Percentiles rank a stretch among this genome's conserved stretches.
Evolutionary conservation across 352 stramenopile species (phyloP).

Genomic region (Globisporangium yorkense): DNA sequence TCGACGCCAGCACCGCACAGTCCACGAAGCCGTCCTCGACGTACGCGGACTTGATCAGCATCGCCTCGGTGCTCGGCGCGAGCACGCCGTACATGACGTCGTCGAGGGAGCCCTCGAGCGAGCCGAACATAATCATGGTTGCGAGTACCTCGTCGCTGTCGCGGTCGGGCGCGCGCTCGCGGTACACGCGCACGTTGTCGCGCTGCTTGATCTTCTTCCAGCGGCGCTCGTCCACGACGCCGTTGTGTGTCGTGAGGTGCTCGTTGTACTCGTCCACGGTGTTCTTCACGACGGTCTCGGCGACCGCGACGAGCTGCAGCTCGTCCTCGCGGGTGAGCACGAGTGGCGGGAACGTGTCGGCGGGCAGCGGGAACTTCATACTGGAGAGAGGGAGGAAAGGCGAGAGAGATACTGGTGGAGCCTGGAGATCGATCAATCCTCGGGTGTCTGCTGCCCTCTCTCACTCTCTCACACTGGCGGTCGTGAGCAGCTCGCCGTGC

Average conservation of each 20-base stretch:
- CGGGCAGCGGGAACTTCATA: slow-evolving; percentile 31
- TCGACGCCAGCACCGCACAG: slow-evolving; percentile 28
- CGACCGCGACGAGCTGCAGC: slow-evolving; percentile 27
- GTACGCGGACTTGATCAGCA: slow-evolving; percentile 52
- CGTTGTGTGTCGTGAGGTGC: slow-evolving; percentile 25
- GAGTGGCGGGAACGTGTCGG: slow-evolving; percentile 35
- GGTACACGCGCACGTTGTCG: slow-evolving; percentile 13
- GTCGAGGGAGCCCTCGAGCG: slow-evolving; percentile 4
- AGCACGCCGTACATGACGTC: background rate
- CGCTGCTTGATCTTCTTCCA: slow-evolving; percentile 54
- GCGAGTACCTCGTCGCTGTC: background rate
- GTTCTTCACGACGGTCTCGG: slow-evolving; percentile 32
- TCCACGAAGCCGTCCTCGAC: slow-evolving; percentile 47
- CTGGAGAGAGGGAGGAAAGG: background rate
- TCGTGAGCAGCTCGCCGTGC: no score
- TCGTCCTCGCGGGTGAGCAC: slow-evolving; percentile 32
- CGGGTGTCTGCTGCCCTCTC: no score
- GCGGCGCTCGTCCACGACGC: slow-evolving; percentile 27
- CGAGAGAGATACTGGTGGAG: no score
- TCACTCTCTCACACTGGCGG: no score
- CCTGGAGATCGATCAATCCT: no score
- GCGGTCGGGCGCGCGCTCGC: slow-evolving; percentile 3
- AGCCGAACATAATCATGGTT: slow-evolving; percentile 1
- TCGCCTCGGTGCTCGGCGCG: slow-evolving; percentile 28
- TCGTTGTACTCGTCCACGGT: slow-evolving; percentile 37